Conservation (phyloP, 2,329 filamentous ascomycete species). For the Aspergillus ochraceoroseus region DNA sequence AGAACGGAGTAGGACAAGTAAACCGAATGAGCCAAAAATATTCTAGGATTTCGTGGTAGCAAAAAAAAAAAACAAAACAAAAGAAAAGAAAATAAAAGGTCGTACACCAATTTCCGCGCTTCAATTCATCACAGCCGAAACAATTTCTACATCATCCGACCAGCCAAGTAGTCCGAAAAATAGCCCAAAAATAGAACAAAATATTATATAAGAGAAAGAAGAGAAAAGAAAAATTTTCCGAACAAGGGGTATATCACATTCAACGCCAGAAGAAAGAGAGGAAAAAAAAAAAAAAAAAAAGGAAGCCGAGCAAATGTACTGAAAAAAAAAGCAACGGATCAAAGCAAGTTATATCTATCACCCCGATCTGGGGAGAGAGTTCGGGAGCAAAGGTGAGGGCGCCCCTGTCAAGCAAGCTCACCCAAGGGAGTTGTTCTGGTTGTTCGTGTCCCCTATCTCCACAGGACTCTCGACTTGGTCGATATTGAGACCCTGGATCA, state of each 20-base stretch:
- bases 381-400: conserved; percentile 26
- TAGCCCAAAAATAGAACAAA: conserved; percentile 23
- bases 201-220: conserved; percentile 21
- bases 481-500: conserved; percentile 33
- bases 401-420: conserved; percentile 27
- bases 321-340: conserved; percentile 5
- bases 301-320: conserved; percentile 1
- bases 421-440: conserved; percentile 24
- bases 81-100: no score
- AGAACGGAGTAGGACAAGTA: no score
- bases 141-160: conserved; percentile 11
- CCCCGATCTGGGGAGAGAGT: conserved; percentile 25
- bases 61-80: no score
- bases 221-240: conserved; percentile 21
- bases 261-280: conserved; percentile 29
- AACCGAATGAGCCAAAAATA: no score
- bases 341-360: conserved; percentile 11
- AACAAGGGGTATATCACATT: conserved; percentile 41
- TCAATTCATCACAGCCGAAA: no score
- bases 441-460: conserved; percentile 12
- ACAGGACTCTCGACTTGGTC: conserved; percentile 24
- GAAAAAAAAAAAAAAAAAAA: conserved; percentile 12
- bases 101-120: conserved; percentile 12
- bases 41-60: no score
- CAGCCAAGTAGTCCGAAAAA: conserved; percentile 9